phyloP scores from a whole-genome alignment of 1,284 basidiomycete species.

The Trichosporon sp. region DNA sequence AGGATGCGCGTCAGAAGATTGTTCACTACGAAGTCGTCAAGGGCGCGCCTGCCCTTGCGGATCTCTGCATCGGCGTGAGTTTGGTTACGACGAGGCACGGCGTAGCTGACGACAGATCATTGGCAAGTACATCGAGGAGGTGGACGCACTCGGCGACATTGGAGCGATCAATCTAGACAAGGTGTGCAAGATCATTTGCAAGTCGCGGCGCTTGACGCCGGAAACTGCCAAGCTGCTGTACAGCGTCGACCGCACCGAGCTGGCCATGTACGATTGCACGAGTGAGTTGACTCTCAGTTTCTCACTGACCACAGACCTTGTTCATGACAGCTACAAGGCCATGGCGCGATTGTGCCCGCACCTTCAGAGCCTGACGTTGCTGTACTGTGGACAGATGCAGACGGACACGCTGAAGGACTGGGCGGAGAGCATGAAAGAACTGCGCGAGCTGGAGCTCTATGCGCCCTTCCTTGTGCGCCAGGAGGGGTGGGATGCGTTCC shows the following conservation, averaged over 20 bases:
- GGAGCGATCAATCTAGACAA: constrained; percentile 77
- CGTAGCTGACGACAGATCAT: constrained; percentile 65
- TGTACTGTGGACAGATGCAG: constrained; percentile 84
- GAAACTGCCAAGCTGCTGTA: constrained; percentile 85
- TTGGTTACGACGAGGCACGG: too few relatives aligned
- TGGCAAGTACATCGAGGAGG: constrained; percentile 80
- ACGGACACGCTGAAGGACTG: constrained; percentile 69
- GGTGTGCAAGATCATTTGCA: constrained; percentile 80
- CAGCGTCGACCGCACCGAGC: constrained; percentile 66
- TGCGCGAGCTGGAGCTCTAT: constrained; percentile 76
- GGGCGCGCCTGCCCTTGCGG: constrained; percentile 68
- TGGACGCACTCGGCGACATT: constrained; percentile 87
- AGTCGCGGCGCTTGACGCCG: constrained; percentile 78
- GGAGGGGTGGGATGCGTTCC: constrained; percentile 75
- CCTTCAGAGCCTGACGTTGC: constrained; percentile 72
- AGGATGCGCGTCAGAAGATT: constrained; percentile 57
- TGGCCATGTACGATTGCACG: constrained; percentile 88
- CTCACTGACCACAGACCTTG: constrained; percentile 62
- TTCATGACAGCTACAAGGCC: constrained; percentile 67
- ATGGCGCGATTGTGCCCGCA: constrained; percentile 79
- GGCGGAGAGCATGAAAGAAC: constrained; percentile 66
- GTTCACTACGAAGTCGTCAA: constrained; percentile 70
- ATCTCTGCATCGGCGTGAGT: constrained; percentile 74
- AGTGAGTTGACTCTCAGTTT: constrained; percentile 62
- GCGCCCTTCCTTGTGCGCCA: constrained; percentile 84